Evolutionary conservation across 2,329 filamentous ascomycete genomes (phyloP).

Genomic region (Alternaria triticina): DNA sequence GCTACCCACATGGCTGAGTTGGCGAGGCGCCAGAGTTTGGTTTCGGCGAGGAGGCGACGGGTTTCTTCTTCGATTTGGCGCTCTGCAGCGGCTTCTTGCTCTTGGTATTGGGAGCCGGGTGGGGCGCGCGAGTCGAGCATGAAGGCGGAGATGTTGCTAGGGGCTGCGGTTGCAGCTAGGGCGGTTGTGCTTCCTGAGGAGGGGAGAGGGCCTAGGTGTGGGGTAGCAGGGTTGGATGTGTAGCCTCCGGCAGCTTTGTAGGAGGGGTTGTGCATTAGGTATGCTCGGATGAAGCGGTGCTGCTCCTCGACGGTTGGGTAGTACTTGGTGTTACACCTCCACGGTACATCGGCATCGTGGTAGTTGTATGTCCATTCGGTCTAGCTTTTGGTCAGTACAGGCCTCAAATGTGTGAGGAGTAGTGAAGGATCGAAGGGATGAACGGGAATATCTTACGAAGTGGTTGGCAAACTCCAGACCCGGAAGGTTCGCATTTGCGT

Average conservation of each 20-base stretch:
- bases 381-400: conserved; percentile 39
- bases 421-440: neutral
- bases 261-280: conserved; percentile 80
- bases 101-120: conserved; percentile 41
- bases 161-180: conserved; percentile 39
- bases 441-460: conserved; percentile 65
- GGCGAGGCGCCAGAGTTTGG: conserved; percentile 82
- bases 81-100: conserved; percentile 60
- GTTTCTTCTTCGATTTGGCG: conserved; percentile 71
- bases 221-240: conserved; percentile 52
- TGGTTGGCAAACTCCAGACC: conserved; percentile 97
- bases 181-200: conserved; percentile 43
- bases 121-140: conserved; percentile 71
- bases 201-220: conserved; percentile 37
- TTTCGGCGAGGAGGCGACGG: conserved; percentile 75
- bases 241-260: conserved; percentile 64
- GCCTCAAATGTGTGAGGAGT: no score
- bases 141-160: conserved; percentile 63
- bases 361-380: conserved; percentile 99
- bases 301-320: conserved; percentile 87
- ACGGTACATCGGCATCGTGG: conserved; percentile 71
- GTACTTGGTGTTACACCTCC: conserved; percentile 69
- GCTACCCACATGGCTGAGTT: conserved; percentile 92
- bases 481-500: conserved; percentile 84
- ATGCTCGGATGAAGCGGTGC: conserved; percentile 81